phyloP scores from a whole-genome alignment of 1,284 basidiomycete genomes.

The Trametes polyzona region DNA sequence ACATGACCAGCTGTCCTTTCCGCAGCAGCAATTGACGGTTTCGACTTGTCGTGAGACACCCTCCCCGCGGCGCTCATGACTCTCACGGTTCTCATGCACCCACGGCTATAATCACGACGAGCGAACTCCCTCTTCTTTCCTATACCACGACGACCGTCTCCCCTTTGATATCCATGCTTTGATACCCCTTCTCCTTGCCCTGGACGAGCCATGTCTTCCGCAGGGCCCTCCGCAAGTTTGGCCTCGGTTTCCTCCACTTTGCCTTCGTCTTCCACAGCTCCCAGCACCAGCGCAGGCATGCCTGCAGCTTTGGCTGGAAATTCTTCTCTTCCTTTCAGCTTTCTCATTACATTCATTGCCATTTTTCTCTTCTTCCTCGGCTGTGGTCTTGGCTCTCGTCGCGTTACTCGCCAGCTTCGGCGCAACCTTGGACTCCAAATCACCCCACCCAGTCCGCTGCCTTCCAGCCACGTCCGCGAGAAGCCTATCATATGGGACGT shows the following conservation, averaged over 20 bases:
- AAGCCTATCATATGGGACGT: conserved; percentile 29
- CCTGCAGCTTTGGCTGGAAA: conserved; percentile 6
- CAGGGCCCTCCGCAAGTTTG: conserved; percentile 5
- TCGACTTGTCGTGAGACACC: conserved; percentile 7
- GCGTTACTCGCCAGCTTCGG: conserved; percentile 32
- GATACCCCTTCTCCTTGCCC: conserved; percentile 2
- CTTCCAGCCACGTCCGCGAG: not conserved
- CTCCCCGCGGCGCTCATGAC: not conserved
- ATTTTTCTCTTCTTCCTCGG: conserved; percentile 61
- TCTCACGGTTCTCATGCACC: conserved; percentile 14
- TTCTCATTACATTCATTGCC: conserved; percentile 63
- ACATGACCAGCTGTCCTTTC: not conserved
- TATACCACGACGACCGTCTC: conserved; percentile 5
- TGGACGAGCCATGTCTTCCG: conserved; percentile 6
- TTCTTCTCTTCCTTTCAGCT: conserved; percentile 50
- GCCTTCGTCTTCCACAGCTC: not conserved
- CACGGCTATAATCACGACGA: conserved; percentile 11
- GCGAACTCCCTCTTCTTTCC: not conserved
- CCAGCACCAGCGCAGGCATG: not conserved
- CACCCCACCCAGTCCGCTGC: not conserved
- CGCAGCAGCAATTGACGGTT: conserved; percentile 7
- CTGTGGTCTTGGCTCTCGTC: conserved; percentile 57
- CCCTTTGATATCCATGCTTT: conserved; percentile 13
- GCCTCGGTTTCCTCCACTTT: not conserved
- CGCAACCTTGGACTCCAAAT: conserved; percentile 25